Evolutionary conservation across 2,329 filamentous ascomycete species (phyloP), one percentile per base, ranked within the genome.

Genomic region (Penicillium frequentans): DNA sequence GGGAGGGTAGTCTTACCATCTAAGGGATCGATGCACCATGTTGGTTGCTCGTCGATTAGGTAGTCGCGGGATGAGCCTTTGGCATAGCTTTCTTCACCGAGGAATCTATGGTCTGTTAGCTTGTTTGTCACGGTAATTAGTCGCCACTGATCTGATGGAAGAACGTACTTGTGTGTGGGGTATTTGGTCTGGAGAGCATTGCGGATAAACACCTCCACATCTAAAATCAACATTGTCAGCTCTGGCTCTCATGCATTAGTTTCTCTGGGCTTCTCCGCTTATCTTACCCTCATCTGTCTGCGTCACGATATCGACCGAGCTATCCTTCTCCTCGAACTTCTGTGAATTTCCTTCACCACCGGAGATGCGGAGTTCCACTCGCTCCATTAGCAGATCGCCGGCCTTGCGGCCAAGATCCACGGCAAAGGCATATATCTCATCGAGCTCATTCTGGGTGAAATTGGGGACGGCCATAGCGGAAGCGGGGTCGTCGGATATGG

Each of bases 81-180:
- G 44, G 86, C 88, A 71, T 92, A 92, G 0, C 84, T 85, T 71
- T 93, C 90, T 74, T 93, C 90, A 59, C 90, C 89, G 37, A 92
- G 81, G 71, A 93, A 93, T 48, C 87, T 31, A 14, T 89, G 59
- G 48, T 21, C 9, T 43, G 42, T 54, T 29, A 58, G 27, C 14
- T 26, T 42, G n/a, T 42, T 42, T 42, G 37, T 5, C 7, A n/a
- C 13, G 19, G n/a, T 6, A 8, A 7, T 6, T 5, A n/a, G 37
- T 21, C 37, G 19, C 19, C 19, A 37, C 16, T 7, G 35, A 21
- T 42, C 5, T 11, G 37, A 6, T 21, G 13, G n/a, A 16, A 11
- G 6, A 42, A 76, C 84, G 61, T 71, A 90, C 86, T 83, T 83
- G 74, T 91, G 89, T 2, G 76, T 68, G 1, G 89, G 89, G 63